Evolutionary conservation across 306 rosid species (phyloP).

Genomic region (Medicago lupulina): DNA sequence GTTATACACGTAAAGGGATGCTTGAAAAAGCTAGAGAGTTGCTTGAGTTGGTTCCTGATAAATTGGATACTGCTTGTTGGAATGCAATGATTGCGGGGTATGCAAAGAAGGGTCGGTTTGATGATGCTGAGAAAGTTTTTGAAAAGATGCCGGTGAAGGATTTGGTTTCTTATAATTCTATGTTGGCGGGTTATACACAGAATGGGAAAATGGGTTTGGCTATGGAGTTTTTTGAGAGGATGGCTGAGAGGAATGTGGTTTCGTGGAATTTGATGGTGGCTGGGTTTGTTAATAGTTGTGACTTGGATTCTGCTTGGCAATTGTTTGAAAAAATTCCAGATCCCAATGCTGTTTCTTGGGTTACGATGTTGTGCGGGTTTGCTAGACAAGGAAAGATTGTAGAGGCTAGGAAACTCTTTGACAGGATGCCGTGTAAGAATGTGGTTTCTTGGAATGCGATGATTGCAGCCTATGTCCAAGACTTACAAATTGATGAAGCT

Average conservation of each 20-base stretch:
- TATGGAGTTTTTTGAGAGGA: slow-evolving; percentile 60
- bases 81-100: slow-evolving; percentile 83
- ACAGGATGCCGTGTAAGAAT: slow-evolving; percentile 68
- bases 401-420: slow-evolving; percentile 68
- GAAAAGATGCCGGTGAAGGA: slow-evolving; percentile 72
- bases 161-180: slow-evolving; percentile 78
- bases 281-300: slow-evolving; percentile 66
- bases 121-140: slow-evolving; percentile 65
- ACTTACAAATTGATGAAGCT: slow-evolving; percentile 69
- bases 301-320: slow-evolving; percentile 73
- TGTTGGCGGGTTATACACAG: slow-evolving; percentile 77
- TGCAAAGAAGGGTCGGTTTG: slow-evolving; percentile 64
- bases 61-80: slow-evolving; percentile 70
- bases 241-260: slow-evolving; percentile 69
- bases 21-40: slow-evolving; percentile 76
- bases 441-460: slow-evolving; percentile 92
- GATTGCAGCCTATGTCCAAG: slow-evolving; percentile 74
- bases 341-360: slow-evolving; percentile 67
- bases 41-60: slow-evolving; percentile 68
- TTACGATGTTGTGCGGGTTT: slow-evolving; percentile 77
- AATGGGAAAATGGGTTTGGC: slow-evolving; percentile 71
- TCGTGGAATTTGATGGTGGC: slow-evolving; percentile 84
- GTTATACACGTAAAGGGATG: slow-evolving; percentile 62
- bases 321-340: slow-evolving; percentile 64
- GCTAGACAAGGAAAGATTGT: slow-evolving; percentile 62